Evolutionary conservation across 2,329 filamentous ascomycete species (phyloP).

Genomic region (Cytospora chrysosperma): DNA sequence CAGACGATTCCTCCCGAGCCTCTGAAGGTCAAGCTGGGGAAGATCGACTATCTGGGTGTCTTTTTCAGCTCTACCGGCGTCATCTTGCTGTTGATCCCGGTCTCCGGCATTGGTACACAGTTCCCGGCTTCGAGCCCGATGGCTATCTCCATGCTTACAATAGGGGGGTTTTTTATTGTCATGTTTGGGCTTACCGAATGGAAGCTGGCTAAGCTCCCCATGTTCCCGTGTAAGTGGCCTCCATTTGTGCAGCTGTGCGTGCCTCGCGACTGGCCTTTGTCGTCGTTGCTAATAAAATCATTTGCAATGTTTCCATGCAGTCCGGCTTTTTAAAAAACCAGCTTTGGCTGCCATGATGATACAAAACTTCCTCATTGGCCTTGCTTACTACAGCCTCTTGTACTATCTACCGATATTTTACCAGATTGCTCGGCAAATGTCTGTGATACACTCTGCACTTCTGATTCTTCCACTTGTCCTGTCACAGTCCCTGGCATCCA

Average conservation of each 20-base stretch:
- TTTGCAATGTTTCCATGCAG: constrained; percentile 27
- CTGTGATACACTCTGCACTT: constrained; percentile 43
- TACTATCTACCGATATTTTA: constrained; percentile 63
- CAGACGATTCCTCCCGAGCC: constrained; percentile 39
- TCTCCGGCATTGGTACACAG: constrained; percentile 56
- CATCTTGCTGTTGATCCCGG: constrained; percentile 61
- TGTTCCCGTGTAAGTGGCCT: constrained; percentile 50
- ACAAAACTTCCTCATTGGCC: constrained; percentile 60
- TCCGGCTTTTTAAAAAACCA: constrained; percentile 53
- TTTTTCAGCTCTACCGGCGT: constrained; percentile 54
- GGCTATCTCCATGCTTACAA: constrained; percentile 56
- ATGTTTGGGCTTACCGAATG: constrained; percentile 55
- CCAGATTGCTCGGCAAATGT: constrained; percentile 43
- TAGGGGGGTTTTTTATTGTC: constrained; percentile 32
- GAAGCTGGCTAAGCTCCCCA: constrained; percentile 54
- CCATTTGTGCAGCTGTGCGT: neutral
- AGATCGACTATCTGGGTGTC: constrained; percentile 60
- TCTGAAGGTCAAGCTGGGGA: constrained; percentile 49
- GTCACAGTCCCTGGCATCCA: constrained; percentile 43
- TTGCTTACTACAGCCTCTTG: constrained; percentile 56
- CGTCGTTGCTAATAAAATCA: neutral
- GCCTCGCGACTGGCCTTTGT: neutral
- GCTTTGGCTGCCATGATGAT: constrained; percentile 54
- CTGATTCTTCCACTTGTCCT: constrained; percentile 48
- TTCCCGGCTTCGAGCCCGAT: constrained; percentile 54